Conservation (phyloP, 129 eudicot species). For the Rutidosis leptorrhynchoides region DNA sequence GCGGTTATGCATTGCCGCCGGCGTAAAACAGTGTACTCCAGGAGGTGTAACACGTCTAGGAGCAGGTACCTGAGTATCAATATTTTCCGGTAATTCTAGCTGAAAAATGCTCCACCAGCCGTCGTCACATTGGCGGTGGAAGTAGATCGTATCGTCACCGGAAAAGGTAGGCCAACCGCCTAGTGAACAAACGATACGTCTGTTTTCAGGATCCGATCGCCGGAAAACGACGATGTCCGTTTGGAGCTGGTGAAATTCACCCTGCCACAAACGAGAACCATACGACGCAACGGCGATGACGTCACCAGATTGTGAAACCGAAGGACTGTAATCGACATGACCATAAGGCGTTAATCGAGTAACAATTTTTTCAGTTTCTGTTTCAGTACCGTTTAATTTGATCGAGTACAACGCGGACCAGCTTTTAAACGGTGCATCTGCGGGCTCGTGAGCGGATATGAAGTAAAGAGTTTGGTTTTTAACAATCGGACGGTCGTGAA, state of each 20-base stretch:
- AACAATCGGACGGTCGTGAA: slow-evolving; percentile 70
- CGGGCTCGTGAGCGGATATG: slow-evolving; percentile 56
- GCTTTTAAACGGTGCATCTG: slow-evolving; percentile 52
- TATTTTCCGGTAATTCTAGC: slow-evolving; percentile 32
- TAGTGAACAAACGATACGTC: slow-evolving; percentile 34
- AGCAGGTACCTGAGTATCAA: slow-evolving; percentile 13
- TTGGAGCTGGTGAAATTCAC: slow-evolving; percentile 59
- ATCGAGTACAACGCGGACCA: slow-evolving; percentile 69
- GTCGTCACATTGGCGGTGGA: slow-evolving; percentile 75
- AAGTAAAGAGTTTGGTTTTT: slow-evolving; percentile 38
- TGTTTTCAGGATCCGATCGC: slow-evolving; percentile 39
- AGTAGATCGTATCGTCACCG: slow-evolving; percentile 57
- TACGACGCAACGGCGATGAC: slow-evolving; percentile 67
- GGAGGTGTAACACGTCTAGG: slow-evolving; percentile 76
- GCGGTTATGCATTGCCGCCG: slow-evolving; percentile 48
- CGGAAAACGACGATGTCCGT: slow-evolving; percentile 64
- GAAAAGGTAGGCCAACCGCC: slow-evolving; percentile 95
- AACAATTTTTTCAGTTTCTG: neutral
- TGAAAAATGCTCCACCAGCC: slow-evolving; percentile 89
- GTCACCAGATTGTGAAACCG: slow-evolving; percentile 56
- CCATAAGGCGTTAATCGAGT: slow-evolving; percentile 55
- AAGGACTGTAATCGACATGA: slow-evolving; percentile 66
- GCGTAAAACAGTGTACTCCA: slow-evolving; percentile 76
- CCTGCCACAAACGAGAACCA: slow-evolving; percentile 59
- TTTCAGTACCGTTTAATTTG: neutral